Percentiles rank a stretch among this genome's conserved stretches.
These are phyloP conservation scores for Paramecium tetraurelia DNA, from an alignment of 73 alveolate genomes.

Conservation along the genomic window DNA sequence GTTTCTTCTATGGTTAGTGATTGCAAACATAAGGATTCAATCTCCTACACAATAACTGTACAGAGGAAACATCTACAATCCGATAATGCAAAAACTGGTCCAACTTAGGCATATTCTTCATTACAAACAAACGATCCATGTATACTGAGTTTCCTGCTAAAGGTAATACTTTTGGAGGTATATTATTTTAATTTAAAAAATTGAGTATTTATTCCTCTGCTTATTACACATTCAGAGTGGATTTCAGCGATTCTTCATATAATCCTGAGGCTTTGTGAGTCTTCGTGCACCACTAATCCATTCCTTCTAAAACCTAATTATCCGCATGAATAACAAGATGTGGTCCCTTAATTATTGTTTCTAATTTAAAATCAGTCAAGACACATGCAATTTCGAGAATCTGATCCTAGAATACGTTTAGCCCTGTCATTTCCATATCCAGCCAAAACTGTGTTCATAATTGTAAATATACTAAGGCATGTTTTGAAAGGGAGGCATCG, in stretches of 20 bases:
- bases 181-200: constrained; percentile 55
- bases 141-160: constrained; percentile 80
- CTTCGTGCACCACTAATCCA: constrained; percentile 80
- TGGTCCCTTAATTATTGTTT: constrained; percentile 72
- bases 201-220: constrained; percentile 72
- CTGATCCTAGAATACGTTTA: constrained; percentile 58
- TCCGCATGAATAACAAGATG: constrained; percentile 66
- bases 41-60: constrained; percentile 62
- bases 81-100: constrained; percentile 70
- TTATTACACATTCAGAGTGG: constrained; percentile 61
- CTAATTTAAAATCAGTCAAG: constrained; percentile 71
- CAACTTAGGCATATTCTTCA: constrained; percentile 72
- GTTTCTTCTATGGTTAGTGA: constrained; percentile 37
- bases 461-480: neutral
- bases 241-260: constrained; percentile 56
- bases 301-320: constrained; percentile 59
- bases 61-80: constrained; percentile 74
- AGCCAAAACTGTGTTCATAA: constrained; percentile 65
- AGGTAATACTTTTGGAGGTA: constrained; percentile 55
- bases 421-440: constrained; percentile 82
- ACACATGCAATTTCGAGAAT: constrained; percentile 77
- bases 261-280: constrained; percentile 76
- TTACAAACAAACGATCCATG: constrained; percentile 66
- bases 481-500: neutral
- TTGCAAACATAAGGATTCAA: constrained; percentile 54